Conservation (phyloP, 495 filamentous ascomycete genomes). For the Penicillium goetzii region DNA sequence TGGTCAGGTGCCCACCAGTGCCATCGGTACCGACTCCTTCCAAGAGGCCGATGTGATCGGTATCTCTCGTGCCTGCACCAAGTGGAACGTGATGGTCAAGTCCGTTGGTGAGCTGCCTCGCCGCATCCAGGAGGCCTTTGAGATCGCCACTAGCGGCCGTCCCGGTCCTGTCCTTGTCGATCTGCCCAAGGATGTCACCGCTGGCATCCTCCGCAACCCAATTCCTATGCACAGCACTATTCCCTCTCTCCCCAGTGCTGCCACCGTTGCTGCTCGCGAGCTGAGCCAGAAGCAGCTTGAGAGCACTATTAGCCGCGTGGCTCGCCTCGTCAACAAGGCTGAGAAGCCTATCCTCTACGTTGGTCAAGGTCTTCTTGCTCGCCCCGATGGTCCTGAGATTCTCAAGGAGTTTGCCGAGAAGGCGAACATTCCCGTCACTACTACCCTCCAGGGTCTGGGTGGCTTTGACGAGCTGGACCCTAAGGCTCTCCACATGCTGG, state of each 20-base stretch:
- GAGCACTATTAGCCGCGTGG: constrained; percentile 53
- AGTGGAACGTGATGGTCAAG: constrained; percentile 69
- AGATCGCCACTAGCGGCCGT: constrained; percentile 62
- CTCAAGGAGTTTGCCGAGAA: constrained; percentile 62
- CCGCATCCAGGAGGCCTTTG: constrained; percentile 65
- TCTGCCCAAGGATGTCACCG: constrained; percentile 63
- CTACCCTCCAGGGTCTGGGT: constrained; percentile 68
- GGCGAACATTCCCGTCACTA: constrained; percentile 62
- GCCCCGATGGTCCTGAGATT: constrained; percentile 55
- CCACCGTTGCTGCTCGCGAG: constrained; percentile 58
- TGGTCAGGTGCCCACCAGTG: constrained; percentile 61
- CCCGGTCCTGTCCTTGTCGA: constrained; percentile 68
- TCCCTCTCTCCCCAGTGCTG: constrained; percentile 60
- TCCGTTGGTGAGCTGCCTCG: constrained; percentile 61
- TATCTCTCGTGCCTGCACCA: constrained; percentile 64
- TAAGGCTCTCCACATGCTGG: constrained; percentile 65
- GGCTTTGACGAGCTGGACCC: constrained; percentile 62
- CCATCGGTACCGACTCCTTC: constrained; percentile 65
- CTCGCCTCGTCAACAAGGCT: constrained; percentile 58
- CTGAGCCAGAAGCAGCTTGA: constrained; percentile 51
- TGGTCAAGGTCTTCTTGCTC: constrained; percentile 60
- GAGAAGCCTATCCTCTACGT: constrained; percentile 66
- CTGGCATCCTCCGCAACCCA: constrained; percentile 53
- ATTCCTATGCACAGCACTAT: constrained; percentile 61
- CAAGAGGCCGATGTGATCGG: constrained; percentile 68